Percentiles rank a stretch among this genome's conserved stretches.
Conservation (phyloP, 2,329 filamentous ascomycete species). For the Purpureocillium lavendulum region DNA sequence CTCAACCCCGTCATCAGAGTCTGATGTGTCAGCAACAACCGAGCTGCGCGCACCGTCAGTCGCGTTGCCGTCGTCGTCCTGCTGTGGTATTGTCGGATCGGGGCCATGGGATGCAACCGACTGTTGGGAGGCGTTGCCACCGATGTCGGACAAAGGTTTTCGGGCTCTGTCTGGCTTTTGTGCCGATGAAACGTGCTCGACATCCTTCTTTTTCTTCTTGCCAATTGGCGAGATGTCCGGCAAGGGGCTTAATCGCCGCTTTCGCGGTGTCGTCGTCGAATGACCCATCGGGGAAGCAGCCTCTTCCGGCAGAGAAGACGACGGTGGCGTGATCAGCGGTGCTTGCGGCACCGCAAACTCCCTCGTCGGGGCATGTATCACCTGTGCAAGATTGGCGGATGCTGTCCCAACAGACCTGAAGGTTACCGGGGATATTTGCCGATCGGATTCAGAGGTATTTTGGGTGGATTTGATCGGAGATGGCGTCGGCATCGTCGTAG, state of each 20-base stretch:
- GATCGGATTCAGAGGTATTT: constrained; percentile 5
- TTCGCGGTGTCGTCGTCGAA: too few species aligned
- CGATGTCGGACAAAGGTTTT: constrained; percentile 12
- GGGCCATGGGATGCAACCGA: neutral
- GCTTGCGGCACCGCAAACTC: neutral
- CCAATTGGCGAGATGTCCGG: constrained; percentile 1
- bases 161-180: constrained; percentile 5
- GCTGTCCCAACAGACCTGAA: neutral
- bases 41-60: too few species aligned
- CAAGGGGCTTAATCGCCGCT: neutral
- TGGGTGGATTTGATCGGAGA: constrained; percentile 21
- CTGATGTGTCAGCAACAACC: too few species aligned
- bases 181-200: too few species aligned
- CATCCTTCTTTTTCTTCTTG: constrained; percentile 15
- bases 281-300: too few species aligned
- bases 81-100: too few species aligned
- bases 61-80: too few species aligned
- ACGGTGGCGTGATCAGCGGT: constrained; percentile 6
- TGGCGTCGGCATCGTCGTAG: constrained; percentile 25
- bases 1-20: too few species aligned
- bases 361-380: neutral
- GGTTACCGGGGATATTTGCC: neutral
- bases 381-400: neutral
- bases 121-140: constrained; percentile 12
- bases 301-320: constrained; percentile 6